A percentile compares a stretch with the other conserved stretches of the same genome.
phyloP scores from a whole-genome alignment of 2,329 filamentous ascomycete genomes.

The Microdochium bolleyi region DNA sequence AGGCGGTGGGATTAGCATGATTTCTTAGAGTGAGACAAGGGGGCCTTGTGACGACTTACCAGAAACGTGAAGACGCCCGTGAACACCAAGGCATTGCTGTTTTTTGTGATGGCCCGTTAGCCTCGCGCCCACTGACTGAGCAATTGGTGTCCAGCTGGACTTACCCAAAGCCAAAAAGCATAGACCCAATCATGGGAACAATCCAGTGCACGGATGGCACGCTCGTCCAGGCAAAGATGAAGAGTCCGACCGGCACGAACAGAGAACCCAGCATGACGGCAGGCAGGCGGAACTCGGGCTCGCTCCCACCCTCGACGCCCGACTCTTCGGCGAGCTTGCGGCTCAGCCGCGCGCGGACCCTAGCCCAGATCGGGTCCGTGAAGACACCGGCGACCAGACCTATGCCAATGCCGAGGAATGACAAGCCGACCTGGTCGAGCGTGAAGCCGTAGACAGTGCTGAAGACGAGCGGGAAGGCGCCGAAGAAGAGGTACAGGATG shows the following conservation, averaged over 20 bases:
- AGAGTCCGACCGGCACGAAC: constrained; percentile 72
- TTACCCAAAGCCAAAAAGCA: constrained; percentile 63
- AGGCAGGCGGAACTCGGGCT: constrained; percentile 82
- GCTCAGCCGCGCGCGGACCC: constrained; percentile 45
- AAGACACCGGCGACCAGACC: constrained; percentile 59
- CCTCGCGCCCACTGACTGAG: neutral
- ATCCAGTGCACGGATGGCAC: constrained; percentile 70
- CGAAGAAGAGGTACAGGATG: constrained; percentile 85
- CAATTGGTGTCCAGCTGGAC: constrained; percentile 15
- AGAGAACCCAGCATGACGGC: constrained; percentile 67
- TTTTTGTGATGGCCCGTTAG: neutral
- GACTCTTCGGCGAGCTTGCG: neutral
- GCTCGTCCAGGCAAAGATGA: constrained; percentile 85
- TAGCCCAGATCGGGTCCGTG: constrained; percentile 59
- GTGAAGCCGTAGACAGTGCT: constrained; percentile 65
- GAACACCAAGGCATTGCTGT: constrained; percentile 68
- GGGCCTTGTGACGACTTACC: constrained; percentile 39
- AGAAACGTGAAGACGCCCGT: constrained; percentile 84
- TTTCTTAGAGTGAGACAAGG: neutral
- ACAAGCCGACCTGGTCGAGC: constrained; percentile 71
- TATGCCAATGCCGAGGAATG: constrained; percentile 64
- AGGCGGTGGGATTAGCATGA: constrained; percentile 5
- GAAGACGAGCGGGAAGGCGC: constrained; percentile 79
- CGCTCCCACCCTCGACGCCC: constrained; percentile 47
- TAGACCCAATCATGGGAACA: constrained; percentile 64